Conservation (phyloP, 164 flowering plant genomes). For the Kalanchoe fedtschenkoi region DNA sequence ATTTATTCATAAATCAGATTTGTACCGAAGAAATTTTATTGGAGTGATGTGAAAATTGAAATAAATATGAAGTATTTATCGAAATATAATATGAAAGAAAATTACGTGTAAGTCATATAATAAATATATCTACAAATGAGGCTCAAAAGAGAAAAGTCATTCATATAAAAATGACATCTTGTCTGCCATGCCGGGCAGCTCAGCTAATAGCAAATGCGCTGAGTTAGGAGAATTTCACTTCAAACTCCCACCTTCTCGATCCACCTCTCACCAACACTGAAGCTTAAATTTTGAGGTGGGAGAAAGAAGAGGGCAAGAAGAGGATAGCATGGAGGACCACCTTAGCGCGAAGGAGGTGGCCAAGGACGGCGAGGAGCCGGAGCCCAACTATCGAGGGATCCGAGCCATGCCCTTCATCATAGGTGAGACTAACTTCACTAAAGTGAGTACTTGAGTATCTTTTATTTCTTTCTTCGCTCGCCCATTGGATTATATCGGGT, state of each 20-base stretch:
- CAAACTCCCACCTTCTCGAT: too few relatives aligned
- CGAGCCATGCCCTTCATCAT: conserved; percentile 37
- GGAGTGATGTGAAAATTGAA: too few relatives aligned
- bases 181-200: too few relatives aligned
- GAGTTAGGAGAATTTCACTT: neutral
- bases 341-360: neutral
- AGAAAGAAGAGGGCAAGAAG: neutral
- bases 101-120: too few relatives aligned
- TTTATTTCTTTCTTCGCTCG: neutral
- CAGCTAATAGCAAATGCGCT: neutral
- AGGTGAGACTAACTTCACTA: conserved; percentile 19
- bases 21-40: too few relatives aligned
- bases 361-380: conserved; percentile 9
- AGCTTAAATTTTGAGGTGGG: too few relatives aligned
- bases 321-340: neutral
- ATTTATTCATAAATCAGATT: conserved; percentile 1
- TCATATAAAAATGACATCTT: neutral
- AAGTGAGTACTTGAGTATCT: neutral
- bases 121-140: too few relatives aligned
- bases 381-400: conserved; percentile 28
- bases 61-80: too few relatives aligned
- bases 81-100: too few relatives aligned
- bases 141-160: too few relatives aligned
- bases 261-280: too few relatives aligned
- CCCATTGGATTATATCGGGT: neutral